These are phyloP conservation scores for Sinapis alba DNA, from an alignment of 441 rosid genomes.

Conservation along the genomic window DNA sequence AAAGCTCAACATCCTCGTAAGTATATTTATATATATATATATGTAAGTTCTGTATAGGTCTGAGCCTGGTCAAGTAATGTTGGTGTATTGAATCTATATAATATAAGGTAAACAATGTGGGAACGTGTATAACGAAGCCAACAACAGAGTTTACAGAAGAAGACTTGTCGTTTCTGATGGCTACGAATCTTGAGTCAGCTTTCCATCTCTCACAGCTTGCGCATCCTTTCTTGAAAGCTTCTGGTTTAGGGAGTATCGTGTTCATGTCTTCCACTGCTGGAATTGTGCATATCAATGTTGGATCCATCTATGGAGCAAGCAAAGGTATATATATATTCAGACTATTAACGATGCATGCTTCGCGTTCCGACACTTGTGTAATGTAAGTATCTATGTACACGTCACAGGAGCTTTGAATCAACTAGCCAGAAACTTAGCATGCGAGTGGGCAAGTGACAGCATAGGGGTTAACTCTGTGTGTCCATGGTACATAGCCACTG, in stretches of 20 bases:
- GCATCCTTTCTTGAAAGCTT: constrained; percentile 35
- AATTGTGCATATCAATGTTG: not conserved
- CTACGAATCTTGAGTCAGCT: constrained; percentile 34
- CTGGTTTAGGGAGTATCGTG: constrained; percentile 27
- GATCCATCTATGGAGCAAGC: not conserved
- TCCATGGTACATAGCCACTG: constrained; percentile 33
- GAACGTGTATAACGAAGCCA: constrained; percentile 2
- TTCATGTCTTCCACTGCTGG: constrained; percentile 28
- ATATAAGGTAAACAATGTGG: constrained; percentile 27
- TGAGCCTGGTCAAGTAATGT: not conserved
- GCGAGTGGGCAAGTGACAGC: constrained; percentile 40
- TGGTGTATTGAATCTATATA: not conserved
- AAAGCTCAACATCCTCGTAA: constrained; percentile 47
- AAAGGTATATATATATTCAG: not conserved
- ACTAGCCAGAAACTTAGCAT: constrained; percentile 33
- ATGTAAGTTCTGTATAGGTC: not conserved
- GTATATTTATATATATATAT: not conserved
- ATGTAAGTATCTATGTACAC: not conserved
- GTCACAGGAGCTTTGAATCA: constrained; percentile 35
- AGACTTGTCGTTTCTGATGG: constrained; percentile 17
- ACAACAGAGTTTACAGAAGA: constrained; percentile 2
- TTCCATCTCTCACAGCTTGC: constrained; percentile 38
- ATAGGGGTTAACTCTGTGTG: constrained; percentile 34
- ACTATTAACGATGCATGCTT: not conserved
- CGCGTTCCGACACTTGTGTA: not conserved